phyloP scores from a whole-genome alignment of 2,329 filamentous ascomycete species.

The Paraconiothyrium brasiliense region DNA sequence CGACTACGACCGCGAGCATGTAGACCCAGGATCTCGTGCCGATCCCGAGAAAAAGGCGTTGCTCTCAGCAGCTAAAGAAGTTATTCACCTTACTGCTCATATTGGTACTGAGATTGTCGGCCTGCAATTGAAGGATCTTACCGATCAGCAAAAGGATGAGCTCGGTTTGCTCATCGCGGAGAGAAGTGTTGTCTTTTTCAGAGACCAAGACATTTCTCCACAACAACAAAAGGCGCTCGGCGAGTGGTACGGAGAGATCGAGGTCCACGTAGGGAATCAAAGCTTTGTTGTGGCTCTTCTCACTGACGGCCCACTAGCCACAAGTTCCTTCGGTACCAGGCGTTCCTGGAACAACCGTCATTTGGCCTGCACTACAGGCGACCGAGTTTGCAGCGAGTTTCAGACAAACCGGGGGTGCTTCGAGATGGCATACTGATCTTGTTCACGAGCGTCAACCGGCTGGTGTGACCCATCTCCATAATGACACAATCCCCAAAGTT shows the following conservation, averaged over 20 bases:
- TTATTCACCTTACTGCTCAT: conserved; percentile 48
- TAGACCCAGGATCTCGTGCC: conserved; percentile 60
- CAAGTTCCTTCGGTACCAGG: conserved; percentile 77
- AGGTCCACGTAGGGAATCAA: conserved; percentile 69
- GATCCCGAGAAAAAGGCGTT: conserved; percentile 55
- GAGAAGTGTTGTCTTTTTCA: conserved; percentile 60
- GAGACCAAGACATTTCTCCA: conserved; percentile 56
- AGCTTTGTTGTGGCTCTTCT: neutral
- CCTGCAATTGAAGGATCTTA: conserved; percentile 60
- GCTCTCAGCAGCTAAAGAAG: conserved; percentile 53
- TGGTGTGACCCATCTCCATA: conserved; percentile 75
- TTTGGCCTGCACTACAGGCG: conserved; percentile 74
- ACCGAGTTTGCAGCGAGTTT: conserved; percentile 70
- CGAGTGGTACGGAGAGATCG: conserved; percentile 61
- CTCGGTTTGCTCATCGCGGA: conserved; percentile 55
- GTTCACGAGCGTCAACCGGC: conserved; percentile 77
- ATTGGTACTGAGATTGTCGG: conserved; percentile 49
- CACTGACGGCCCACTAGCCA: conserved; percentile 57
- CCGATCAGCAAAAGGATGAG: conserved; percentile 60
- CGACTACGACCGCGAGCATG: conserved; percentile 51
- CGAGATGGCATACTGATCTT: conserved; percentile 75
- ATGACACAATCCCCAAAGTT: conserved; percentile 70
- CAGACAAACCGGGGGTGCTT: conserved; percentile 72
- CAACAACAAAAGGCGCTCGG: conserved; percentile 45
- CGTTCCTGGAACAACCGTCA: conserved; percentile 68